Percentiles rank a stretch among this genome's conserved stretches.
Evolutionary conservation across 306 rosid species (phyloP).

Genomic region (Castanea mollissima): DNA sequence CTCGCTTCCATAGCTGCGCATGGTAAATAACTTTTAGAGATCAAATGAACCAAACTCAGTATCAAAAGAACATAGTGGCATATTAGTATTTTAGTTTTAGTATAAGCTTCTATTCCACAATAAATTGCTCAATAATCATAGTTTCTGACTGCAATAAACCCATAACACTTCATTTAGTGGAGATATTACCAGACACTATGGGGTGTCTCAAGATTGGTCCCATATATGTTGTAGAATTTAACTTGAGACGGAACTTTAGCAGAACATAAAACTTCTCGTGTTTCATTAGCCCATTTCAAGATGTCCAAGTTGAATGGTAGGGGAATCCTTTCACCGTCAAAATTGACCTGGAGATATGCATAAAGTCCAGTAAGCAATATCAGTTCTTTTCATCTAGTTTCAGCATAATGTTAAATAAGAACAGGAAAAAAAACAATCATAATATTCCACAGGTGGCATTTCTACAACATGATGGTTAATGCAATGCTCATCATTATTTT

Average conservation of each 20-base stretch:
- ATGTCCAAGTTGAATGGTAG: constrained; percentile 80
- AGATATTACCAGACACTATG: constrained; percentile 80
- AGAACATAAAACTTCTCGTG: constrained; percentile 56
- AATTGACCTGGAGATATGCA: constrained; percentile 50
- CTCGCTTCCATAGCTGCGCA: constrained; percentile 84
- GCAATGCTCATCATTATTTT: background rate
- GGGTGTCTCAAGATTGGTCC: constrained; percentile 66
- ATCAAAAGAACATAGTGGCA: background rate
- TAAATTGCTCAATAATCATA: background rate
- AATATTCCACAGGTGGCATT: background rate
- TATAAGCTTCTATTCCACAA: background rate
- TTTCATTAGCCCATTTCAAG: constrained; percentile 82
- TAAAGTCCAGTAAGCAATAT: background rate
- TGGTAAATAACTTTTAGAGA: constrained; percentile 21
- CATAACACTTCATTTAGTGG: background rate
- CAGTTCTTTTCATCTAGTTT: background rate
- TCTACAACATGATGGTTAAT: background rate
- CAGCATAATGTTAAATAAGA: constrained; percentile 2
- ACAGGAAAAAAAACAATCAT: constrained; percentile 1
- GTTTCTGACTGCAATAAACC: background rate
- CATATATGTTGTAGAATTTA: constrained; percentile 90
- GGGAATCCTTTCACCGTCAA: constrained; percentile 54
- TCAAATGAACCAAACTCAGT: background rate
- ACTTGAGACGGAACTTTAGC: constrained; percentile 87
- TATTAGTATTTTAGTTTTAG: background rate